Base-by-base conservation (phyloP, 2,329 filamentous ascomycete species). In the Exophiala sp. region DNA sequence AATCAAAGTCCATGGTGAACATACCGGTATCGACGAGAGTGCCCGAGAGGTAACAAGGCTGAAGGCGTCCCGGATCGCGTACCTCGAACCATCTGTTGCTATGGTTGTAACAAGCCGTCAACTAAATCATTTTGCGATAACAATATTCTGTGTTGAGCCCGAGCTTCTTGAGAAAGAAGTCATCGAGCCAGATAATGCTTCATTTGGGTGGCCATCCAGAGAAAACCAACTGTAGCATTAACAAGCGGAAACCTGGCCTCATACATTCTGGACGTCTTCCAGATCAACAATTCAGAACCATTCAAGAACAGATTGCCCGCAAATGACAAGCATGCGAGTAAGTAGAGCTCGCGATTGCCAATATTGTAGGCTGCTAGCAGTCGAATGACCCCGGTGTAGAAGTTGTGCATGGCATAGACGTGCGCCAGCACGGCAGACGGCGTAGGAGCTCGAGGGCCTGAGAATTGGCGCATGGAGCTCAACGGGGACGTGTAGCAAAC, bases 331-430 rank as follows among this genome's bases (percentile, higher is more conserved):
- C 64, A 57, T 11, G 66, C 66, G 21, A 72, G 63, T 33, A 66
- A 58, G 56, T 72, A 72, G 4, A 71, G 20, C 40, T 65, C 58
- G 3, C 58, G 55, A 54, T 68, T 69, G 32, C 60, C 43, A 55
- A 72, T 65, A 49, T 69, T 48, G 38, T 71, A 71, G 3, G 70
- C 69, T 1, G 70, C 68, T 44, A 68, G 69, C 8, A 65, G 35
- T 11, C 70, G 64, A 49, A 72, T 72, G 35, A 66, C 42, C 12
- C 59, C 65, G 6, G 69, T 67, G 59, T 71, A 72, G 39, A 69
- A 35, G 49, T 71, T 72, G 64, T 71, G 70, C 34, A 68, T 50
- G 11, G 65, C 69, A 55, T 72, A 72, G 3, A 68, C 56, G 50
- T 65, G 69, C 5, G 70, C 67, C 14, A 67, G 58, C n/a, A 72